These are phyloP conservation scores for Candida sp. DNA, from an alignment of 1,139 yeast genomes.

Conservation along the genomic window DNA sequence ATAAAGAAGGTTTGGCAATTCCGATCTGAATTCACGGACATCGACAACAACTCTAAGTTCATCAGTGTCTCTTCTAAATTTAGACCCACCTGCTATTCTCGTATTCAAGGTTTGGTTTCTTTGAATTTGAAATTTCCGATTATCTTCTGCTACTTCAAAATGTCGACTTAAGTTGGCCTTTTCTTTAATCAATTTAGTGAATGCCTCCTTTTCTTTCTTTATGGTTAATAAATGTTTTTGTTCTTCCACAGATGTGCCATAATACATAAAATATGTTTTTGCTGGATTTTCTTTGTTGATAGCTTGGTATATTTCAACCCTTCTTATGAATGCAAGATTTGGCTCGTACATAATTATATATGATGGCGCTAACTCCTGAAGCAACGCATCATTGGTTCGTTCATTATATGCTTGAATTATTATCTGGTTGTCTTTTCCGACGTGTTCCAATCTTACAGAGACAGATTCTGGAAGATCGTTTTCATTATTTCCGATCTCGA, in stretches of 20 bases:
- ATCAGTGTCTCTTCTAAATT: slow-evolving; percentile 41
- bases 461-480: not conserved
- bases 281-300: slow-evolving; percentile 52
- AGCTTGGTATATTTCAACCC: slow-evolving; percentile 80
- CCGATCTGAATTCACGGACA: slow-evolving; percentile 88
- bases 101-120: slow-evolving; percentile 50
- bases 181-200: slow-evolving; percentile 79
- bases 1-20: slow-evolving; percentile 79
- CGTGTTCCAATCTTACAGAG: slow-evolving; percentile 10
- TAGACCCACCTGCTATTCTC: slow-evolving; percentile 83
- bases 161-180: slow-evolving; percentile 75
- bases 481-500: slow-evolving; percentile 3
- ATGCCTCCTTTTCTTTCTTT: slow-evolving; percentile 86
- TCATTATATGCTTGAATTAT: slow-evolving; percentile 63
- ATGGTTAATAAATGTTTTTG: slow-evolving; percentile 72
- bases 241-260: slow-evolving; percentile 89
- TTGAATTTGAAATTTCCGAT: slow-evolving; percentile 36
- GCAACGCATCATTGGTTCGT: slow-evolving; percentile 48
- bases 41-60: slow-evolving; percentile 76
- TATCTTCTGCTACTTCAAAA: slow-evolving; percentile 63
- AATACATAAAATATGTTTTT: slow-evolving; percentile 78
- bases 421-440: slow-evolving; percentile 37
- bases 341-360: slow-evolving; percentile 89
- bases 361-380: slow-evolving; percentile 75
- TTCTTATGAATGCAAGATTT: slow-evolving; percentile 72